Evolutionary conservation across 805 yeast species (phyloP), one percentile per base, ranked within the genome.

Genomic region (Starmerella potacharoeniae): DNA sequence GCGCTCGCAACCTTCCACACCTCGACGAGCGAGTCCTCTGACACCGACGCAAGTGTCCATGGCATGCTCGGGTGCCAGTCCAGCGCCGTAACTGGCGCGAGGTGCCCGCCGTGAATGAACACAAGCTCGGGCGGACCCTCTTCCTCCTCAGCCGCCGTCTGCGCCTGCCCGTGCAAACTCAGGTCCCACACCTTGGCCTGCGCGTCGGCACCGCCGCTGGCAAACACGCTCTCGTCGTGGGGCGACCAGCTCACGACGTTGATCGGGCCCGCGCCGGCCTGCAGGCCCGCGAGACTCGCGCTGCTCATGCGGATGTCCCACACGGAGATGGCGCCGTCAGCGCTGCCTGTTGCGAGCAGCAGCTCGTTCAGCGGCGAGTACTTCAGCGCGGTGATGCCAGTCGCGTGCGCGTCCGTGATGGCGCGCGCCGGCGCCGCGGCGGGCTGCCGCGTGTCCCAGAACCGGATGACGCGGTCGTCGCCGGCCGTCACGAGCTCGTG

Each of bases 61-160:
- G 75, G 73, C 49, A 83, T 68, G 9, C 65, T 68, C 1, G 87
- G 86, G 63, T 84, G 83, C 77, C 90, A 79, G 55, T 77, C 81
- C 49, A 83, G 71, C 60, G 83, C 91, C 54, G 81, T 75, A 46
- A 88, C 75, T 52, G 81, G 75, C 49, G 78, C 79, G 2, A 89
- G 80, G 69, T 88, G 96, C 11, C 96, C 96, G 14, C 95, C 95
- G 68, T 89, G 95, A 64, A 86, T 77, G 65, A 86, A 88, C 29
- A 71, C 69, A 55, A 88, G 75, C 66, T 88, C 84, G 6, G 95
- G 93, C 59, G 89, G 95, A 10, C 81, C 79, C 58, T 77, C 78
- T 37, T 76, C 76, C 33, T 76, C 75, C 58, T 78, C 82, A 60
- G 77, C 84, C 30, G 73, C 72, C 52, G 74, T 77, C 55, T 78